Evolutionary conservation across 2,329 filamentous ascomycete genomes (phyloP).

Genomic region (Aspergillus piperis): DNA sequence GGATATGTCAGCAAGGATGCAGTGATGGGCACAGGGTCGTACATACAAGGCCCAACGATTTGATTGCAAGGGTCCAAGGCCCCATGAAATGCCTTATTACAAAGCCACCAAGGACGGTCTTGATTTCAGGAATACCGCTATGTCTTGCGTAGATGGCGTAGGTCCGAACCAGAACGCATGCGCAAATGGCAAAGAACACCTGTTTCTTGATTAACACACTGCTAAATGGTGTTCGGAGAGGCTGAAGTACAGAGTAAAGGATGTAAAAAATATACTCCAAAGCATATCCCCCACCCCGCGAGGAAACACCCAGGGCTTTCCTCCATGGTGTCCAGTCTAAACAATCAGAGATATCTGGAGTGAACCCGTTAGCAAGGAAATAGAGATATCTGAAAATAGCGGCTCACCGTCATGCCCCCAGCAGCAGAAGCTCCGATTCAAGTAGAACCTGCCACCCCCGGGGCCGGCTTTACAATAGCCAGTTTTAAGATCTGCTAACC

Average conservation of each 20-base stretch:
- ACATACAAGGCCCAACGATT: slow-evolving; percentile 79
- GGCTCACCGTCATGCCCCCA: slow-evolving; percentile 73
- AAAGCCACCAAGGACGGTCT: slow-evolving; percentile 91
- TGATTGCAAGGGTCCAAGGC: slow-evolving; percentile 83
- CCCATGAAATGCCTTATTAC: slow-evolving; percentile 87
- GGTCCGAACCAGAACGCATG: slow-evolving; percentile 76
- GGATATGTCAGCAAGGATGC: slow-evolving; percentile 27
- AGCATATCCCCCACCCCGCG: slow-evolving; percentile 71
- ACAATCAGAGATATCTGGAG: slow-evolving; percentile 70
- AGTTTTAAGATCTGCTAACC: slow-evolving; percentile 88
- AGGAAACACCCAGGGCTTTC: slow-evolving; percentile 66
- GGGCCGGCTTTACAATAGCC: slow-evolving; percentile 78
- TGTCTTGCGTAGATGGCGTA: slow-evolving; percentile 90
- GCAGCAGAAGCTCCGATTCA: slow-evolving; percentile 91
- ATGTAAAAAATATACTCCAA: slow-evolving; percentile 87
- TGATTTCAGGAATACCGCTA: slow-evolving; percentile 96
- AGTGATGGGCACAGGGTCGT: not conserved
- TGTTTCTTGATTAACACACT: slow-evolving; percentile 40
- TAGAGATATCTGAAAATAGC: not conserved
- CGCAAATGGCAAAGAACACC: slow-evolving; percentile 75
- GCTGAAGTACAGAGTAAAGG: slow-evolving; percentile 69
- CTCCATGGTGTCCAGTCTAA: slow-evolving; percentile 87
- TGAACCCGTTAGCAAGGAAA: slow-evolving; percentile 18
- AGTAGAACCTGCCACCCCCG: slow-evolving; percentile 83
- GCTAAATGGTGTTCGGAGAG: not conserved